Percentiles rank a stretch among this genome's conserved stretches.
Conservation (phyloP, 1,284 basidiomycete genomes). For the Marasmius oreades region DNA sequence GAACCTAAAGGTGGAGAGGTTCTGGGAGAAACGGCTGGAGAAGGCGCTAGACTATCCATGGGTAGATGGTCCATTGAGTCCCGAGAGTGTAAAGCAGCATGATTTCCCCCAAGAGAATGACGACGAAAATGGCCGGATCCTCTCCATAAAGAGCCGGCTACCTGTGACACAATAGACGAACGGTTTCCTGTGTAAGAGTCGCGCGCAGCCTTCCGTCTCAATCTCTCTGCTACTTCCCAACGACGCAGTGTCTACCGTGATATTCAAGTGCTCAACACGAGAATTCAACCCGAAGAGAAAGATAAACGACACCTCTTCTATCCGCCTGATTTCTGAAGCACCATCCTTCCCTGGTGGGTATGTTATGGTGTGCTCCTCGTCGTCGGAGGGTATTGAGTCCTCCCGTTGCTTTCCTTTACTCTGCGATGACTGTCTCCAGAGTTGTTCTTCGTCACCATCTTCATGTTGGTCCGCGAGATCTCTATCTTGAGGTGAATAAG, state of each 20-base stretch:
- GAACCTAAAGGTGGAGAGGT: slow-evolving; percentile 32
- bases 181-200: slow-evolving; percentile 35
- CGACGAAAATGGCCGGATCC: slow-evolving; percentile 32
- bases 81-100: slow-evolving; percentile 44
- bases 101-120: slow-evolving; percentile 30
- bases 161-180: slow-evolving; percentile 43
- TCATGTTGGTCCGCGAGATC: neutral
- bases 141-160: slow-evolving; percentile 52
- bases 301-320: slow-evolving; percentile 54
- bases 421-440: neutral
- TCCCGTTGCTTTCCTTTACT: slow-evolving; percentile 18
- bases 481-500: neutral
- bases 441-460: slow-evolving; percentile 8
- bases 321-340: slow-evolving; percentile 57
- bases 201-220: slow-evolving; percentile 61
- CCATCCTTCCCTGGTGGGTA: slow-evolving; percentile 70
- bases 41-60: slow-evolving; percentile 46
- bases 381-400: slow-evolving; percentile 26
- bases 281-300: neutral
- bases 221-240: slow-evolving; percentile 72
- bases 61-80: slow-evolving; percentile 47
- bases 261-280: slow-evolving; percentile 6
- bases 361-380: slow-evolving; percentile 27
- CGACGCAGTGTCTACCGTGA: slow-evolving; percentile 56
- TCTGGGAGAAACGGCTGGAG: slow-evolving; percentile 36